Conservation (phyloP, 441 rosid species). For the Macaranga tanarius region DNA sequence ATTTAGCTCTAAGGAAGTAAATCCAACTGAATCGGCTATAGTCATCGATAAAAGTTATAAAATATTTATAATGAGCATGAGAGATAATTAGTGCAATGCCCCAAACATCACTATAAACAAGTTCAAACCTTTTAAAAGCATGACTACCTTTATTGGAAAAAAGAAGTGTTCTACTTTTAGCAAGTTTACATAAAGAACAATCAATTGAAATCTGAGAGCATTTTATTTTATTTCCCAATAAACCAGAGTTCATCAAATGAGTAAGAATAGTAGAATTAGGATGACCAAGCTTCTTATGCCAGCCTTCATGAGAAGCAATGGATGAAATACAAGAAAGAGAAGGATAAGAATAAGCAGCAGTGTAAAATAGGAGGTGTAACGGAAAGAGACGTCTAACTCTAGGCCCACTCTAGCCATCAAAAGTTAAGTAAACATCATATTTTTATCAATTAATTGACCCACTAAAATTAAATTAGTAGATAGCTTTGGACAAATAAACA, state of each 20-base stretch:
- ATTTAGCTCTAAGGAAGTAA: not conserved
- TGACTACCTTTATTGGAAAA: not conserved
- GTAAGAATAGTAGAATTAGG: not conserved
- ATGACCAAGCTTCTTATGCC: not conserved
- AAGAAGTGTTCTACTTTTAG: not conserved
- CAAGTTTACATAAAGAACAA: not conserved
- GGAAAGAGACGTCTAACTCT: not conserved
- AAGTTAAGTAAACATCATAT: not conserved
- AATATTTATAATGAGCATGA: not conserved
- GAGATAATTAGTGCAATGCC: not conserved
- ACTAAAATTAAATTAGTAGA: not conserved
- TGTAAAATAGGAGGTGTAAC: not conserved
- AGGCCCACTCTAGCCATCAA: not conserved
- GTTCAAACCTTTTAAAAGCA: not conserved
- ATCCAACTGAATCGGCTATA: not conserved
- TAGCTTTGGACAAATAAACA: not conserved
- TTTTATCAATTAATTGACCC: constrained; percentile 7
- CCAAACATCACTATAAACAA: not conserved
- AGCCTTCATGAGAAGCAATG: not conserved
- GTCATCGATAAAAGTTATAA: not conserved
- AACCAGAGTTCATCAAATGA: not conserved
- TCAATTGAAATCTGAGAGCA: not conserved
- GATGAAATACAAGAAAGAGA: not conserved
- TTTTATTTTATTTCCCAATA: not conserved
- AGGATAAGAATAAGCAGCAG: too few species aligned